Base-by-base conservation (phyloP, 2,329 filamentous ascomycete species). In the Dryadomyces quercivorus region DNA sequence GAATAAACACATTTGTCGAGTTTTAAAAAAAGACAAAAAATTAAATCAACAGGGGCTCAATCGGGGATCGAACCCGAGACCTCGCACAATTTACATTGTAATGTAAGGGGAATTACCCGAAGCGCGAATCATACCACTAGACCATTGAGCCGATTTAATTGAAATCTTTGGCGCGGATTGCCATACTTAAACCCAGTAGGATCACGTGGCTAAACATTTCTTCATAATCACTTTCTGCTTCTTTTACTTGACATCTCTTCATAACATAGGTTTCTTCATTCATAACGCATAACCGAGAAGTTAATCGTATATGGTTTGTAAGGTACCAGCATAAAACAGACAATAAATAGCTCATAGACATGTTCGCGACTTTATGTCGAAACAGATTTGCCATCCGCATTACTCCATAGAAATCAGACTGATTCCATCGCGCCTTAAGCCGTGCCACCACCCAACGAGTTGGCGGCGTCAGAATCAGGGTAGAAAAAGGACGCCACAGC, bases 401-500 rank as follows among this genome's bases (percentile, higher is more conserved):
- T 13, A 44, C 18, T 44, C 16, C 42, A 13, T 20, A 44, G n/a
- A n/a, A 44, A 4, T 6, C 9, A 9, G 3, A 10, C n/a, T 3
- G 42, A 4, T 18, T n/a, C 42, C 13, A 18, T 5, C 5, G 18
- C 18, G 3, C n/a, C n/a, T n/a, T 12, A n/a, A 20, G 42, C 38
- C 38, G 38, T 44, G n/a, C 60, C 59, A 6, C 60, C 60, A 15
- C 60, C 60, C 4, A 63, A 58, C 42, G 53, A 31, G 40, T 58
- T 63, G 21, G 62, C 62, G 0, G 54, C 59, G 16, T 60, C 58
- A 2, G 51, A 54, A 44, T 58, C 55, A 5, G 62, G 62, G 49
- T 63, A 62, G 57, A 61, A 63, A 45, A 61, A 62, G 31, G 61
- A 55, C 2, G 61, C 63, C 4, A 66, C 62, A 2, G 61, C 60